Percentiles rank a stretch among this genome's conserved stretches.
phyloP scores from a whole-genome alignment of 192 early-diverging fungal species.

The Coemansia sp. region DNA sequence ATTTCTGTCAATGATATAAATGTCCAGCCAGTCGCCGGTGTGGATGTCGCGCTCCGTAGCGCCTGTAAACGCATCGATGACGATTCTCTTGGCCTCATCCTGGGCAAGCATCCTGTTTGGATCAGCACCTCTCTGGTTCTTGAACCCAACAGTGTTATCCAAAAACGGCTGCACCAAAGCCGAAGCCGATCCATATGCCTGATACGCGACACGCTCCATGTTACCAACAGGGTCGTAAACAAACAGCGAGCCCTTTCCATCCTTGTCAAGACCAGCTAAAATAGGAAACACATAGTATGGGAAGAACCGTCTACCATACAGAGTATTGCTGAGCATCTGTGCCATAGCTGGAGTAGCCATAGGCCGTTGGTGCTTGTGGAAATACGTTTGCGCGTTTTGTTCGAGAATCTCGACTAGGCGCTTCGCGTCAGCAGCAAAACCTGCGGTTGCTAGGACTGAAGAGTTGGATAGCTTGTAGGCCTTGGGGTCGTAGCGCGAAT shows the following conservation, averaged over 20 bases:
- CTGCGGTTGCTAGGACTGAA: constrained; percentile 79
- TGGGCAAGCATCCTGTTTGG: constrained; percentile 3
- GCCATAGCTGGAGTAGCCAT: constrained; percentile 86
- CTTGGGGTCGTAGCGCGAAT: constrained; percentile 91
- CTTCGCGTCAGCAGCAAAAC: constrained; percentile 85
- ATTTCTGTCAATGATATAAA: constrained; percentile 78
- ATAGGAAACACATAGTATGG: constrained; percentile 92
- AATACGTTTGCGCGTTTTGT: constrained; percentile 91
- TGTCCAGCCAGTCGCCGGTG: constrained; percentile 94
- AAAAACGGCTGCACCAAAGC: constrained; percentile 95
- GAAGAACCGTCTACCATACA: constrained; percentile 94
- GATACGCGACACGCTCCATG: constrained; percentile 71
- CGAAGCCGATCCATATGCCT: constrained; percentile 79
- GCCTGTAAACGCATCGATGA: constrained; percentile 93
- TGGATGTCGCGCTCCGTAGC: constrained; percentile 98
- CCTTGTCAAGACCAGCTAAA: constrained; percentile 82
- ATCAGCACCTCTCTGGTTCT: constrained; percentile 58
- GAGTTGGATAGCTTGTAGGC: constrained; percentile 81
- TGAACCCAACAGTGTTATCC: constrained; percentile 86
- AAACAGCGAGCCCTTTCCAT: constrained; percentile 89
- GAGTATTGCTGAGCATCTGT: constrained; percentile 88
- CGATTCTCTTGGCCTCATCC: constrained; percentile 64
- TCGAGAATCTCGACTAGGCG: constrained; percentile 77
- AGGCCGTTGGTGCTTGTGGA: constrained; percentile 81
- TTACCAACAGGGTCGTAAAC: constrained; percentile 93